A percentile compares a stretch with the other conserved stretches of the same genome.
These are phyloP conservation scores for Fusarium sp. DNA, from an alignment of 2,329 filamentous ascomycete genomes.

Conservation along the genomic window DNA sequence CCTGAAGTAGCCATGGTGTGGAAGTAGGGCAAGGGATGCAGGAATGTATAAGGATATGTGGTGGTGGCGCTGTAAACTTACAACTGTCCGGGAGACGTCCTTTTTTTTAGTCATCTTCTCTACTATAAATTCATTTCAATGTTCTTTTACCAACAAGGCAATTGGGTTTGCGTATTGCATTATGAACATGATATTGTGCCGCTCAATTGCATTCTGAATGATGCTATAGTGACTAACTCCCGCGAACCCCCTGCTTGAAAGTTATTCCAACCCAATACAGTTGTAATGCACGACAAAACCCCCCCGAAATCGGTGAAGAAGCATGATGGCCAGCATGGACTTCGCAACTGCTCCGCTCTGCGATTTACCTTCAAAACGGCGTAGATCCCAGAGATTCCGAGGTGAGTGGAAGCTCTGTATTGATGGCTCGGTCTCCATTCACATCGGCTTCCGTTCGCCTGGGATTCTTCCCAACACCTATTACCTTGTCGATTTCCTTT, in stretches of 20 bases:
- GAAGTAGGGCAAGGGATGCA: conserved; percentile 15
- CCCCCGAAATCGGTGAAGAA: neutral
- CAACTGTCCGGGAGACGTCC: conserved; percentile 39
- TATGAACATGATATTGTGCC: neutral
- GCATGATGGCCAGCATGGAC: neutral
- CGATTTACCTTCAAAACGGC: neutral
- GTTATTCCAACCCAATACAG: neutral
- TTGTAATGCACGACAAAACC: neutral
- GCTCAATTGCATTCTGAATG: neutral
- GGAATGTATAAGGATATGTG: conserved; percentile 41
- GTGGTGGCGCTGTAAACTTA: conserved; percentile 42
- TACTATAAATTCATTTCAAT: conserved; percentile 37
- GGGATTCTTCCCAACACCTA: conserved; percentile 60
- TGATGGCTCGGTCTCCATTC: conserved; percentile 53
- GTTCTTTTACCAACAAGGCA: conserved; percentile 8
- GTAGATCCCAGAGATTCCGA: conserved; percentile 4
- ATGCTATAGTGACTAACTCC: neutral
- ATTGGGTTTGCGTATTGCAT: neutral
- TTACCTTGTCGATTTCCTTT: conserved; percentile 60
- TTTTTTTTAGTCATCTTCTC: conserved; percentile 43
- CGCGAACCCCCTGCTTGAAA: neutral
- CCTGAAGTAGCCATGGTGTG: neutral
- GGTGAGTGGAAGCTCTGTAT: conserved; percentile 46
- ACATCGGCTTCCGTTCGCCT: conserved; percentile 60
- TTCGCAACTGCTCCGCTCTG: neutral